phyloP scores from a whole-genome alignment of 2,329 filamentous ascomycete species.

The Aureobasidium sp. region DNA sequence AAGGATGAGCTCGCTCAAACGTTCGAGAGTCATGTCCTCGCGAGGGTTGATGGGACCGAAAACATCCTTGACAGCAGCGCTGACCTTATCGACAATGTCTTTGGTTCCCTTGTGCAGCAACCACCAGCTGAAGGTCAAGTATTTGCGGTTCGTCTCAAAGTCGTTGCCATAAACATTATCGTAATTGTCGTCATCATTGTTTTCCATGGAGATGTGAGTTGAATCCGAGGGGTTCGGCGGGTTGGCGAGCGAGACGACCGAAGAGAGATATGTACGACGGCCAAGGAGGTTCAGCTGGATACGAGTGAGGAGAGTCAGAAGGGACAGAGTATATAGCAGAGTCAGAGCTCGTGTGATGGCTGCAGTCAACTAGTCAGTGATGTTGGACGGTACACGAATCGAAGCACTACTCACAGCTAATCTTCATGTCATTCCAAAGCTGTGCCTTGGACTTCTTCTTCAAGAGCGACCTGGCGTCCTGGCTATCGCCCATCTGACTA shows the following conservation, averaged over 20 bases:
- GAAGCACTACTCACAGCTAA: slow-evolving; percentile 61
- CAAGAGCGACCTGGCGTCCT: slow-evolving; percentile 37
- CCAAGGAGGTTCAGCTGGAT: slow-evolving; percentile 96
- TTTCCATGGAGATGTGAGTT: slow-evolving; percentile 79
- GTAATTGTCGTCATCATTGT: slow-evolving; percentile 80
- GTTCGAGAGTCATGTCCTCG: slow-evolving; percentile 76
- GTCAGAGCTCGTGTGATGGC: slow-evolving; percentile 88
- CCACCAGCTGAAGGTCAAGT: slow-evolving; percentile 98
- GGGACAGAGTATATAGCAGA: slow-evolving; percentile 79
- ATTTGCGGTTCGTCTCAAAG: slow-evolving; percentile 91
- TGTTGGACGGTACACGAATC: background rate
- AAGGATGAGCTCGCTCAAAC: slow-evolving; percentile 70
- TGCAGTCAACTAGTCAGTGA: slow-evolving; percentile 31
- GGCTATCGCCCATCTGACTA: slow-evolving; percentile 59
- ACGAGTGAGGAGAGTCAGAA: slow-evolving; percentile 85
- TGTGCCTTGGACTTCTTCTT: slow-evolving; percentile 81
- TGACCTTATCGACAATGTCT: slow-evolving; percentile 72
- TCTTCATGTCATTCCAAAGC: slow-evolving; percentile 95
- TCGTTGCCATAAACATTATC: slow-evolving; percentile 84
- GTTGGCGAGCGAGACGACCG: slow-evolving; percentile 82
- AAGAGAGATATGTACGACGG: slow-evolving; percentile 89
- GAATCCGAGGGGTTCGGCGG: slow-evolving; percentile 54
- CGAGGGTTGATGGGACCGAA: slow-evolving; percentile 85
- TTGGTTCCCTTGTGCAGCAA: slow-evolving; percentile 84
- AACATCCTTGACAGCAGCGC: slow-evolving; percentile 77